Percentiles rank a stretch among this genome's conserved stretches.
Evolutionary conservation across 306 rosid species (phyloP).

Genomic region (Vicia sativa): DNA sequence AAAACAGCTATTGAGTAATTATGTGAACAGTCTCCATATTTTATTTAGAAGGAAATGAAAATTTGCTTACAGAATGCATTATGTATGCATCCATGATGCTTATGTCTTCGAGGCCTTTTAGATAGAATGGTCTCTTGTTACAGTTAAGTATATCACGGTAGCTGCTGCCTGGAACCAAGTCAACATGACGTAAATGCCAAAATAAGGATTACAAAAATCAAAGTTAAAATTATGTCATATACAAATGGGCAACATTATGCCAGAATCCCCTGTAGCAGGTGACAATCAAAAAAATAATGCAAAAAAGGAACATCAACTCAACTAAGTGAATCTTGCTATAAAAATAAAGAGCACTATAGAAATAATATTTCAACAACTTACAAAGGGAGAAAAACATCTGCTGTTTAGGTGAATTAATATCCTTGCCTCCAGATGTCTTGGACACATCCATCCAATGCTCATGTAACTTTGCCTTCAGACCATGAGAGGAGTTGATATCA

Average conservation of each 20-base stretch:
- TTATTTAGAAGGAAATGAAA: constrained; percentile 31
- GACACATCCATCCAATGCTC: constrained; percentile 80
- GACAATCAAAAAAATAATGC: constrained; percentile 7
- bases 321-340: constrained; percentile 11
- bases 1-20: constrained; percentile 35
- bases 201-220: constrained; percentile 12
- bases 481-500: constrained; percentile 43
- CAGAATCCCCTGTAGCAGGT: constrained; percentile 6
- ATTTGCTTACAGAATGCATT: constrained; percentile 76
- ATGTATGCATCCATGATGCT: constrained; percentile 78
- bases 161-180: constrained; percentile 67
- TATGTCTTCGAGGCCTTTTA: constrained; percentile 69
- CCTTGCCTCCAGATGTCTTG: constrained; percentile 68
- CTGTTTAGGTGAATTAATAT: constrained; percentile 65
- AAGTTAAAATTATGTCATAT: constrained; percentile 16
- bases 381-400: constrained; percentile 72
- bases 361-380: constrained; percentile 44
- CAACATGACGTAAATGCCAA: constrained; percentile 32
- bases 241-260: constrained; percentile 9
- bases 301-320: constrained; percentile 10
- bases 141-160: constrained; percentile 76
- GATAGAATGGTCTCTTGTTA: constrained; percentile 90
- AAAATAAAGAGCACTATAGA: not conserved
- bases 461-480: constrained; percentile 61
- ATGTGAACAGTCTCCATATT: constrained; percentile 5